These are phyloP conservation scores for Salicornia ramosissima DNA, from an alignment of 148 eudicot species.

Conservation along the genomic window DNA sequence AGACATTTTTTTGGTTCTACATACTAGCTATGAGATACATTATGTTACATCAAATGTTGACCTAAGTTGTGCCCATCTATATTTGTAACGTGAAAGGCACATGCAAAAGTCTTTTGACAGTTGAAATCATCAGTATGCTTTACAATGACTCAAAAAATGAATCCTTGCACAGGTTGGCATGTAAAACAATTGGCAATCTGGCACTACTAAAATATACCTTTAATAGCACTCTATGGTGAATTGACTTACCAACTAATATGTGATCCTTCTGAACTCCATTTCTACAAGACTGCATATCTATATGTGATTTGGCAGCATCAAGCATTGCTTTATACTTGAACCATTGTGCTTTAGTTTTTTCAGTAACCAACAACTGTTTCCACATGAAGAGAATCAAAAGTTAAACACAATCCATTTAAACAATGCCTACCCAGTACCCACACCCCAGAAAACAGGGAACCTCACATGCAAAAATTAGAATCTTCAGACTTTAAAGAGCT, in stretches of 20 bases:
- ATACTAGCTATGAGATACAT: too few relatives aligned
- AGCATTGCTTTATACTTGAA: constrained; percentile 73
- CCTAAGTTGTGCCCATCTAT: too few relatives aligned
- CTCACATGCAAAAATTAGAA: background rate
- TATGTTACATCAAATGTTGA: too few relatives aligned
- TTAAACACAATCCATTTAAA: constrained; percentile 3
- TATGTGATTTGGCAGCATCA: constrained; percentile 47
- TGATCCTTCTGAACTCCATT: constrained; percentile 18
- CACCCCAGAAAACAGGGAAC: background rate
- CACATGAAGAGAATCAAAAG: constrained; percentile 7
- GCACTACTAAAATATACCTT: background rate
- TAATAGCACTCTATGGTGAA: background rate
- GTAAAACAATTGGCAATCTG: too few relatives aligned
- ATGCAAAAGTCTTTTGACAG: too few relatives aligned
- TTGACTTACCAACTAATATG: constrained; percentile 33
- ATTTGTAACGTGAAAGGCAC: too few relatives aligned
- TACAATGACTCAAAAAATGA: too few relatives aligned
- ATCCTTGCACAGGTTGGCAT: too few relatives aligned
- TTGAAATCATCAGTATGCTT: too few relatives aligned
- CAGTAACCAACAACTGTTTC: constrained; percentile 80
- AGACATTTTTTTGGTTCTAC: too few relatives aligned
- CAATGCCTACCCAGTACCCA: too few relatives aligned
- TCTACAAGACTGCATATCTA: constrained; percentile 20
- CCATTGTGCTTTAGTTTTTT: constrained; percentile 74
- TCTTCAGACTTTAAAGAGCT: background rate